Base-by-base conservation (phyloP, 352 stramenopile genomes). In the Phytophthora ohioensis region DNA sequence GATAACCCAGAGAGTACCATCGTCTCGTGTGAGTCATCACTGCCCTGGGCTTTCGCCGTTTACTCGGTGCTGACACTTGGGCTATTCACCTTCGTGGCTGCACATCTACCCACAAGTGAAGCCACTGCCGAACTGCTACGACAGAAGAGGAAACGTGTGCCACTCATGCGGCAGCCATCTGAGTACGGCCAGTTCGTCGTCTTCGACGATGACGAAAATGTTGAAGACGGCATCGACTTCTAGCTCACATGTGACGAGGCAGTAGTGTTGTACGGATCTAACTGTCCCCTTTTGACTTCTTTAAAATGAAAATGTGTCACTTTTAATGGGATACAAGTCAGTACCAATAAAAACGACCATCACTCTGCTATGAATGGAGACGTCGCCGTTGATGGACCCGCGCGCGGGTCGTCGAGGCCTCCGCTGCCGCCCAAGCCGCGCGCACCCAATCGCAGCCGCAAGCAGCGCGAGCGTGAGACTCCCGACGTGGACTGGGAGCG, bases 181-280 rank as follows among this genome's bases (percentile, higher is more conserved):
- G 83, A 91, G 68, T 91, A 92, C 71, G 85, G 85, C 5, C 82
- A 91, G 67, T 92, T 91, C 61, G 81, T 92, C 9, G 85, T 81
- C 69, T 88, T 92, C 42, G 85, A 92, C 71, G 85, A 91, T 9
- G 81, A 92, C 13, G 79, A 85, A 1, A 67, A 82, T 2, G 58
- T 57, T 12, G 59, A 78, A 36, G 57, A 66, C 5, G 49, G 63
- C 49, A 52, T 64, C n/a, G 63, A 71, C 49, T 75, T 75, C 31
- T 74, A 61, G 15, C 21, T 1, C 48, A 56, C 31, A 54, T 69
- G 62, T 54, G 59, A 67, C 59, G 59, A 67, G 59, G 39, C 59
- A 46, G 30, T 42, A 27, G 21, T 31, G 2, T 5, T 21, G 57
- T 47, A 57, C 57, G 48, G 36, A 13, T n/a, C 13, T 30, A 66